Evolutionary conservation across 306 rosid species (phyloP), one percentile per base, ranked within the genome.

Genomic region (Gleditsia sinensis): DNA sequence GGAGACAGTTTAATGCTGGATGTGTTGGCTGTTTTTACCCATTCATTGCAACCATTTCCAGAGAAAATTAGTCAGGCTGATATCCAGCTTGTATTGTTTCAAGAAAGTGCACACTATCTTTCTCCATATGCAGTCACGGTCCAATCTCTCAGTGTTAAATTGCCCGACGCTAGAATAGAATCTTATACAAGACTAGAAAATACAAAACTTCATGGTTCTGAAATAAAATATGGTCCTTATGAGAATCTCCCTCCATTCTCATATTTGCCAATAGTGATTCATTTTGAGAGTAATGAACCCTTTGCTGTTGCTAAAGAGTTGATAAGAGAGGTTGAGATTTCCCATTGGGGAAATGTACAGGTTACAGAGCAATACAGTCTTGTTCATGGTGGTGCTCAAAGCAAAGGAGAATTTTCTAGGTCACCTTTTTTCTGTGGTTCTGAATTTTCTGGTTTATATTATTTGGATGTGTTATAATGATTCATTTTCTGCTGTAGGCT

Each of bases 321-420:
- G 70, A 86, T 82, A 61, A 87, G 97, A 42, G 99, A 95, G 87
- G 80, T 95, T 16, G 98, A 95, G 83, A 80, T 95, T 82, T 95
- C 99, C 55, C 99, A 92, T 71, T 95, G 99, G 99, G 99, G 99
- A 45, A 92, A 86, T 71, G 81, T 95, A 62, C 99, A 95, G 87
- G 85, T 95, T 66, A 92, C 97, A 16, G 98, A 95, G 91, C 90
- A 90, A 74, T 95, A 95, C 85, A 86, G 61, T 62, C 88, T 95
- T 69, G 67, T 88, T 65, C 95, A 92, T 74, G 98, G 87, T 24
- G 99, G 98, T 69, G 98, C 98, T 63, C 82, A 86, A 74, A 90
- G 88, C 89, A 90, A 83, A 79, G 99, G 99, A 63, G 99, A 92
- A 82, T 95, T 95, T 84, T 95, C 99, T 13, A 95, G 98, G 99